Conservation (phyloP, 352 stramenopile genomes). For the Pythium aquatile region DNA sequence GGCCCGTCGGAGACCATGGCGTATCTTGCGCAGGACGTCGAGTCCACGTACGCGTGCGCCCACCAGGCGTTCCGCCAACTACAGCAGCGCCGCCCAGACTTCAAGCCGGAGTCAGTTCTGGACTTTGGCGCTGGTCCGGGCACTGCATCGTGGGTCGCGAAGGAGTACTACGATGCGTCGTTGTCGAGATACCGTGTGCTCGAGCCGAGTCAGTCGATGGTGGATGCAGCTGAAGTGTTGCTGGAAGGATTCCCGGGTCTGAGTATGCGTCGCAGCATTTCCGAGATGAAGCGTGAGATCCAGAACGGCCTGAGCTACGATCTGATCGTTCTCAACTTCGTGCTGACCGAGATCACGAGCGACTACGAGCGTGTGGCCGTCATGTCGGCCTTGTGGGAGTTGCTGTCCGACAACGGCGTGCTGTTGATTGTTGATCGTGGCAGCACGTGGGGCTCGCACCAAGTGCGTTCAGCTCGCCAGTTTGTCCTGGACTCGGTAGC, state of each 20-base stretch:
- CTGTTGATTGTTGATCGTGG: conserved; percentile 77
- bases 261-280: conserved; percentile 65
- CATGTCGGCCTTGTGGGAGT: conserved; percentile 75
- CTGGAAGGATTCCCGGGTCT: conserved; percentile 74
- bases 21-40: conserved; percentile 75
- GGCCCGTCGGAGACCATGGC: conserved; percentile 70
- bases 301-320: conserved; percentile 70
- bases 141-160: conserved; percentile 75
- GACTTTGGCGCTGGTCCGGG: conserved; percentile 79
- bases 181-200: conserved; percentile 69
- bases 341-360: conserved; percentile 80
- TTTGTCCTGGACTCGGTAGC: conserved; percentile 79
- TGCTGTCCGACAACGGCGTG: conserved; percentile 70
- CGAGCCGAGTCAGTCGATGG: conserved; percentile 86
- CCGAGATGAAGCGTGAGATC: conserved; percentile 78
- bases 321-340: conserved; percentile 70
- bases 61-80: conserved; percentile 74
- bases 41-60: conserved; percentile 63
- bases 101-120: conserved; percentile 61
- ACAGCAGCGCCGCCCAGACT: conserved; percentile 47
- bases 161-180: conserved; percentile 63
- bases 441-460: conserved; percentile 80
- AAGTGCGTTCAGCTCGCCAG: conserved; percentile 82
- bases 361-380: conserved; percentile 81
- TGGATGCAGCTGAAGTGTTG: conserved; percentile 69